These are phyloP conservation scores for Cetradonia linearis DNA, from an alignment of 495 filamentous ascomycete species.

Conservation along the genomic window DNA sequence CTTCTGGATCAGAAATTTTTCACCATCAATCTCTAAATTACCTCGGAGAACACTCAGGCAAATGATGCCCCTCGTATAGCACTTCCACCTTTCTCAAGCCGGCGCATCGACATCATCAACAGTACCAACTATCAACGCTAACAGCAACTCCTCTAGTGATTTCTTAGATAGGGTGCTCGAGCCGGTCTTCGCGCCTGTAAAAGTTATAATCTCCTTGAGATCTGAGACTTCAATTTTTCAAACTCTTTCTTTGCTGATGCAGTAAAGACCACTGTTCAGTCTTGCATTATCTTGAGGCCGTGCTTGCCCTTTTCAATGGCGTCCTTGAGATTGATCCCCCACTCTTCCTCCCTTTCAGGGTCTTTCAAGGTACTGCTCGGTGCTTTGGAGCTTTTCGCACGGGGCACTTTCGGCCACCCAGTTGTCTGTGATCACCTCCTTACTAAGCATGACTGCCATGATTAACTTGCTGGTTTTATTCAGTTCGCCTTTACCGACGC, in stretches of 20 bases:
- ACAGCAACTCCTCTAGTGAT: neutral
- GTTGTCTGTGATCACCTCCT: slow-evolving; percentile 32
- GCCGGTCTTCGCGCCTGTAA: slow-evolving; percentile 25
- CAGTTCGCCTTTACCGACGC: slow-evolving; percentile 30
- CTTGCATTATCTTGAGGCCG: slow-evolving; percentile 24
- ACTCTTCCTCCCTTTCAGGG: slow-evolving; percentile 27
- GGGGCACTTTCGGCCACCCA: slow-evolving; percentile 30
- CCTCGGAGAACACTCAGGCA: slow-evolving; percentile 24
- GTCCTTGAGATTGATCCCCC: slow-evolving; percentile 27
- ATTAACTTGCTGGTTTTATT: slow-evolving; percentile 34
- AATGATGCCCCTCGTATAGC: slow-evolving; percentile 20
- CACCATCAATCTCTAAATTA: slow-evolving; percentile 15
- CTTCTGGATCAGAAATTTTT: slow-evolving; percentile 17
- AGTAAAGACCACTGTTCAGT: slow-evolving; percentile 30
- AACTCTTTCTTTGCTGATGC: slow-evolving; percentile 28
- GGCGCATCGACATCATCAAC: slow-evolving; percentile 2
- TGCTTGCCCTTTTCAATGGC: slow-evolving; percentile 23
- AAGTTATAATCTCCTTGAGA: slow-evolving; percentile 28
- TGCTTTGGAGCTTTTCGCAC: slow-evolving; percentile 23
- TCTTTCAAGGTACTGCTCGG: slow-evolving; percentile 26
- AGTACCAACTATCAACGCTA: slow-evolving; percentile 17
- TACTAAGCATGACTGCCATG: slow-evolving; percentile 28
- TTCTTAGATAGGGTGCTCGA: slow-evolving; percentile 13
- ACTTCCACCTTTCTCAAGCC: slow-evolving; percentile 8
- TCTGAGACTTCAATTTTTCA: slow-evolving; percentile 26